Base-by-base conservation (phyloP, 2,329 filamentous ascomycete species). In the Aspergillus terreus region DNA sequence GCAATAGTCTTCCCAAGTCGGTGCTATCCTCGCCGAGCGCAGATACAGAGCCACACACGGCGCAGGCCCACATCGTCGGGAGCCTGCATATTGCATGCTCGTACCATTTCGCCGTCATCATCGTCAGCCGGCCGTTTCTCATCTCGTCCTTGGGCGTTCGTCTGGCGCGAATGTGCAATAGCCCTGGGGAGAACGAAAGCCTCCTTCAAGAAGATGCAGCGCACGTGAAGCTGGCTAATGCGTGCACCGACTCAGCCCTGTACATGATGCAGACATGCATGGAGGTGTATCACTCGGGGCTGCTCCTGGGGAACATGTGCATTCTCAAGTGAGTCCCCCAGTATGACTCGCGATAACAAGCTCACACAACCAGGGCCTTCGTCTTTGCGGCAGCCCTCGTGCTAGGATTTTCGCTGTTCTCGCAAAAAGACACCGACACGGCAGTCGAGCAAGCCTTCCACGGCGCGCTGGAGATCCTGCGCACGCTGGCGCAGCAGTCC, bases 51-150 rank as follows among this genome's bases (percentile, higher is more conserved):
- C 55, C 53, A 25, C 30, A 55, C 43, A 52, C 50, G 4, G 59
- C 58, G 2, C 63, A 64, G 40, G 66, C 72, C 15, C 70, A 68
- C 0, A 71, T 74, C 2, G 72, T 81, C 23, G 76, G 75, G 0
- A 80, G 75, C 21, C 70, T 82, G 1, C 80, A 83, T 49, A 74
- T 84, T 5, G 78, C 80, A 0, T 83, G 80, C 51, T 67, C 78
- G 0, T 84, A 84, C 57, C 82, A 84, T 56, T 81, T 83, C 49
- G 78, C 80, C 0, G 78, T 83, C 0, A 83, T 81, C 17, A 62
- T 83, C 0, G 78, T 80, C 2, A 82, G 80, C 0, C 71, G 81
- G 1, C 81, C 80, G 0, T 78, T 83, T 25, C 62, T 84, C 7
- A 78, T 83, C 21, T 78, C 65, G 5, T 70, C 74, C 3, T 63